Conservation (phyloP, 2,329 filamentous ascomycete genomes). For the Penicillium sp. region DNA sequence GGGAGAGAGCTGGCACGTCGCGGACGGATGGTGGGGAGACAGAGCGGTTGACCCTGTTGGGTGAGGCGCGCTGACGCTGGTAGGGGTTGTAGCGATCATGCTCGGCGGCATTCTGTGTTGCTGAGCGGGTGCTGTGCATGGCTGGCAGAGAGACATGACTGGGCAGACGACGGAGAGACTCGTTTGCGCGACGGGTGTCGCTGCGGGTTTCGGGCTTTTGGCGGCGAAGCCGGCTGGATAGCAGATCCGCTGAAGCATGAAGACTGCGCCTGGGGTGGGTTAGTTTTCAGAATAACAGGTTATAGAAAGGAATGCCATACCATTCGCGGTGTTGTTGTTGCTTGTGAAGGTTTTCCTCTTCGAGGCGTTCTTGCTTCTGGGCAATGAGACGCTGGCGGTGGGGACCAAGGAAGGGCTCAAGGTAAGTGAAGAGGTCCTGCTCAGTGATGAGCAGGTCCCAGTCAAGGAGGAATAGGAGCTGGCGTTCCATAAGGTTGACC, state of each 20-base stretch:
- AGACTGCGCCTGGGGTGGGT: conserved; percentile 28
- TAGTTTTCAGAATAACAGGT: not conserved
- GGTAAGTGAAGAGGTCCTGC: conserved; percentile 79
- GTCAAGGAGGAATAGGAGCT: conserved; percentile 88
- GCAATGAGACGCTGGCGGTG: conserved; percentile 63
- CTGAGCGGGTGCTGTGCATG: conserved; percentile 33
- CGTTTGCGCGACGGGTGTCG: conserved; percentile 23
- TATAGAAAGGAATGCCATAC: conserved; percentile 14
- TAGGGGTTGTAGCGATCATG: conserved; percentile 39
- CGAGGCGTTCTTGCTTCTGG: conserved; percentile 52
- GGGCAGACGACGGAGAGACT: conserved; percentile 28
- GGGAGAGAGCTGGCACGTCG: conserved; percentile 45
- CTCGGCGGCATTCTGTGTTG: conserved; percentile 30
- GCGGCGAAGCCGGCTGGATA: conserved; percentile 37
- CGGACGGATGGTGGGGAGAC: conserved; percentile 45
- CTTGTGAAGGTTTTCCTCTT: conserved; percentile 35
- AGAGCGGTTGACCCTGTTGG: conserved; percentile 37
- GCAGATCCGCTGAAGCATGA: conserved; percentile 36
- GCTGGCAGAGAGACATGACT: conserved; percentile 30
- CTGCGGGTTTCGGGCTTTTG: conserved; percentile 36
- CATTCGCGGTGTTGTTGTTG: conserved; percentile 36
- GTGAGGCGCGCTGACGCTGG: conserved; percentile 36
- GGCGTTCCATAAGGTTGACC: conserved; percentile 99
- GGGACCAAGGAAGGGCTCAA: conserved; percentile 84
- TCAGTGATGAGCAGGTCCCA: conserved; percentile 88